phyloP scores from a whole-genome alignment of 768 basidiomycete species.

The Dacryopinax primogenitus region DNA sequence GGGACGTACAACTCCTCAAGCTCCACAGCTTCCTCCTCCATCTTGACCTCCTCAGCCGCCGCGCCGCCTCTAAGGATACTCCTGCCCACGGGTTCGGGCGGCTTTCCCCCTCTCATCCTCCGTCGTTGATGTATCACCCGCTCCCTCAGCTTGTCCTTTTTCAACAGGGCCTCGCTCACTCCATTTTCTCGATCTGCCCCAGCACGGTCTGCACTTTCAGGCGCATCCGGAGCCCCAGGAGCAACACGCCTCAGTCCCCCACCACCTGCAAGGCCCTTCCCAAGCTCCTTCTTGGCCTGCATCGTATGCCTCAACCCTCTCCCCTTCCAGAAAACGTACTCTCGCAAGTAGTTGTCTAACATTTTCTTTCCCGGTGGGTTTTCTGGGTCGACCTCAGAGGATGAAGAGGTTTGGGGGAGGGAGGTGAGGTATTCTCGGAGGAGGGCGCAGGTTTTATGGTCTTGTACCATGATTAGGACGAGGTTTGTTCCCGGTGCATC shows the following conservation, averaged over 20 bases:
- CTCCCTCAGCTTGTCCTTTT: conserved; percentile 53
- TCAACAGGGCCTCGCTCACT: conserved; percentile 61
- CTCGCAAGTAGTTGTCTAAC: conserved; percentile 63
- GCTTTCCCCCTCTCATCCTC: conserved; percentile 59
- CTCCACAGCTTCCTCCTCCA: conserved; percentile 18
- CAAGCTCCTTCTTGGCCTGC: neutral
- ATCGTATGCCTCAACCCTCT: conserved; percentile 19
- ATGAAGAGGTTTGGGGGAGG: conserved; percentile 37
- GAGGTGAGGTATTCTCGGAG: conserved; percentile 67
- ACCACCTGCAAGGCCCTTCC: conserved; percentile 8
- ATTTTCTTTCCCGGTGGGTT: conserved; percentile 48
- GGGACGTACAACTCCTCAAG: conserved; percentile 38
- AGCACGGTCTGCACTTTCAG: neutral
- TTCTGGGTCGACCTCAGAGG: neutral
- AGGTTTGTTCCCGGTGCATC: conserved; percentile 49
- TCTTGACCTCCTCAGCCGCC: conserved; percentile 8
- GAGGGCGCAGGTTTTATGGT: conserved; percentile 56
- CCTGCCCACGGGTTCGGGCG: conserved; percentile 13
- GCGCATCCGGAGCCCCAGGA: conserved; percentile 11
- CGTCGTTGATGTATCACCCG: conserved; percentile 43
- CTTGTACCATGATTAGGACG: conserved; percentile 79
- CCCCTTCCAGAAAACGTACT: conserved; percentile 74
- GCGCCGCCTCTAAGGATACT: neutral
- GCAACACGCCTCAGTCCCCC: conserved; percentile 16
- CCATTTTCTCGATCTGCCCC: conserved; percentile 24